phyloP scores from a whole-genome alignment of 768 basidiomycete genomes.

The Termitomyces sp. region DNA sequence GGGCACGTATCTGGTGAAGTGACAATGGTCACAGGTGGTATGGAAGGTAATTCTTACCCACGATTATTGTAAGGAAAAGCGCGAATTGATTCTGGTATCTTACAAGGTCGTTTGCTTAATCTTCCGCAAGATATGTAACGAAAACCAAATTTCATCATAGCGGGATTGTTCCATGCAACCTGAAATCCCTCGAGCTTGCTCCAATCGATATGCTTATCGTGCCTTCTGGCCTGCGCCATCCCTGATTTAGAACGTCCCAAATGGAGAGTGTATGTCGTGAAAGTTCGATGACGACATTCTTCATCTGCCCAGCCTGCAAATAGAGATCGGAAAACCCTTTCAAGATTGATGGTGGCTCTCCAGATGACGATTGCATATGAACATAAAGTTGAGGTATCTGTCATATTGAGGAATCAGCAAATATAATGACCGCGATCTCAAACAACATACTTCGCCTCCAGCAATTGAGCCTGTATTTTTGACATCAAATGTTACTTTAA shows the following conservation, averaged over 20 bases:
- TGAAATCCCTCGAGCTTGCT: constrained; percentile 46
- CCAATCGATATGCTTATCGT: constrained; percentile 51
- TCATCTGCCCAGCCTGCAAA: constrained; percentile 33
- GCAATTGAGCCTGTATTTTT: constrained; percentile 48
- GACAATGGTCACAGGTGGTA: constrained; percentile 71
- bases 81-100: not conserved
- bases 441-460: constrained; percentile 51
- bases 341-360: constrained; percentile 53
- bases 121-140: constrained; percentile 19
- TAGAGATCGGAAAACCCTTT: constrained; percentile 53
- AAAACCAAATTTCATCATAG: not conserved
- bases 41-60: constrained; percentile 55
- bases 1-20: constrained; percentile 72
- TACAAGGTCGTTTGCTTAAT: constrained; percentile 30
- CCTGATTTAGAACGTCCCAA: constrained; percentile 59
- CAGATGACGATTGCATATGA: constrained; percentile 43
- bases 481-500: constrained; percentile 49
- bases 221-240: constrained; percentile 56
- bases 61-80: not conserved
- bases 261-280: constrained; percentile 51
- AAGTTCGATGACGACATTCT: constrained; percentile 37
- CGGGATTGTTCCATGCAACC: constrained; percentile 14
- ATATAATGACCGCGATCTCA: not conserved
- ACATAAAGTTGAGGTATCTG: constrained; percentile 61
- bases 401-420: not conserved